Percentiles rank a stretch among this genome's conserved stretches.
Conservation (phyloP, 1,284 basidiomycete genomes). For the Cutaneotrichosporon spelunceum region DNA sequence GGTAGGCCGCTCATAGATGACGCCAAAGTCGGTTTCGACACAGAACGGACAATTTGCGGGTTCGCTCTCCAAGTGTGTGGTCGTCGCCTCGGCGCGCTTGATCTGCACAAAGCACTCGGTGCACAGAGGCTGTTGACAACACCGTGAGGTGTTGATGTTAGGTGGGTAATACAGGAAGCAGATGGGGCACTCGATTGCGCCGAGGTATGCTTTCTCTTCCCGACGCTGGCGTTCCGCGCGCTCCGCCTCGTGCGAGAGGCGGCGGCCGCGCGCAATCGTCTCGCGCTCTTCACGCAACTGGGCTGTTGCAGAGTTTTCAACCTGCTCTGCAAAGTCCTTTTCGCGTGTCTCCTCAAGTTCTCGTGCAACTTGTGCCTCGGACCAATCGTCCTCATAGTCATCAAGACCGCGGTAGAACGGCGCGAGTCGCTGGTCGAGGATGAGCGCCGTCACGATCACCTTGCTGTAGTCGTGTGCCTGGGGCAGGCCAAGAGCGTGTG, state of each 20-base stretch:
- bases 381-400: constrained; percentile 83
- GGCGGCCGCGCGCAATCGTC: constrained; percentile 15
- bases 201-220: constrained; percentile 75
- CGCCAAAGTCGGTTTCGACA: constrained; percentile 92
- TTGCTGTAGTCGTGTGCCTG: constrained; percentile 82
- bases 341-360: constrained; percentile 39
- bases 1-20: constrained; percentile 77
- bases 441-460: constrained; percentile 75
- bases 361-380: constrained; percentile 70
- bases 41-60: constrained; percentile 96
- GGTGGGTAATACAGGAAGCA: constrained; percentile 93
- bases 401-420: constrained; percentile 95
- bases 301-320: constrained; percentile 37
- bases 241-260: constrained; percentile 30
- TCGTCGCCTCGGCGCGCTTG: constrained; percentile 88
- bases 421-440: constrained; percentile 80
- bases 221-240: constrained; percentile 57
- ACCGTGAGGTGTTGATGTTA: constrained; percentile 93
- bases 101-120: constrained; percentile 99
- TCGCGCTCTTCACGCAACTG: constrained; percentile 40
- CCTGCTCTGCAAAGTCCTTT: constrained; percentile 39
- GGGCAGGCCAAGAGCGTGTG: constrained; percentile 67
- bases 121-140: constrained; percentile 97
- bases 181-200: constrained; percentile 96
- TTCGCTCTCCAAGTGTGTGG: constrained; percentile 85